phyloP scores from a whole-genome alignment of 2,329 filamentous ascomycete species.

The Hyphodiscus sp. region DNA sequence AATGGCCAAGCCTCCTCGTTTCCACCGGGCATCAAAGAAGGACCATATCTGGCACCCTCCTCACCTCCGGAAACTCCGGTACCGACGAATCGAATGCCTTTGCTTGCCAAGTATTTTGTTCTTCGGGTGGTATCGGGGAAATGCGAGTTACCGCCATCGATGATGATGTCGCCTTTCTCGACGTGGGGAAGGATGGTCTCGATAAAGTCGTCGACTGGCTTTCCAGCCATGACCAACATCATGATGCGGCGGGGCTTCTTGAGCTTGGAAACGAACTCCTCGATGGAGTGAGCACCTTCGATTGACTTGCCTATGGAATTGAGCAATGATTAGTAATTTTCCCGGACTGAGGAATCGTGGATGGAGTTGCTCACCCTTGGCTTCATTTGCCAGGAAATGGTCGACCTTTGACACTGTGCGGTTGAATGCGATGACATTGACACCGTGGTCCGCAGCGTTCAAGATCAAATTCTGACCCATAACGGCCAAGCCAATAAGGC shows the following conservation, averaged over 20 bases:
- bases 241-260: constrained; percentile 96
- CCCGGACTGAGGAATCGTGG: not conserved
- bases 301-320: constrained; percentile 69
- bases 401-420: constrained; percentile 98
- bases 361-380: constrained; percentile 54
- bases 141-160: constrained; percentile 98
- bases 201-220: constrained; percentile 98
- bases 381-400: constrained; percentile 83
- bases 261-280: constrained; percentile 95
- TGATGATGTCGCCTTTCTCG: constrained; percentile 91
- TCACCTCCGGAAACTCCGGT: constrained; percentile 98
- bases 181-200: constrained; percentile 83
- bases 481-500: constrained; percentile 88
- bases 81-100: constrained; percentile 94
- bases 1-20: constrained; percentile 96
- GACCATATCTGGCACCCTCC: constrained; percentile 96
- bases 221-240: constrained; percentile 97
- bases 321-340: constrained; percentile 6
- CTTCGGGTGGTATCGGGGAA: constrained; percentile 98
- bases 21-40: constrained; percentile 97
- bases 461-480: constrained; percentile 87
- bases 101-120: constrained; percentile 75
- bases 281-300: constrained; percentile 83
- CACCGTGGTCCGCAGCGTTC: constrained; percentile 85
- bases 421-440: constrained; percentile 98